Conservation (phyloP, 345 rosid genomes). For the Populus ilicifolia region DNA sequence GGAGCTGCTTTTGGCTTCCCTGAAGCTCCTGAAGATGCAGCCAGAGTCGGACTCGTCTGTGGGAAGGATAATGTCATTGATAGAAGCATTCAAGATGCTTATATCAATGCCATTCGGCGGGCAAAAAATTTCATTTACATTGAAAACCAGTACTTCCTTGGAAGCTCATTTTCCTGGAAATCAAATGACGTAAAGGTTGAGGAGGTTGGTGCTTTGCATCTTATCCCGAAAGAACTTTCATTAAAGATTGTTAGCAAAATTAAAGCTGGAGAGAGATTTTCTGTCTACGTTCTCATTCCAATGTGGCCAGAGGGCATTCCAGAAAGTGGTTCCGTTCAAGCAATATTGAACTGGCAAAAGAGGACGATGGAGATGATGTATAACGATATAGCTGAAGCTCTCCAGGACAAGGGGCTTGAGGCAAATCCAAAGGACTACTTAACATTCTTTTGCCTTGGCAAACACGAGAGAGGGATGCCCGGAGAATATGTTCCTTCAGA, state of each 20-base stretch:
- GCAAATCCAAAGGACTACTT: constrained; percentile 45
- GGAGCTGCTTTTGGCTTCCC: constrained; percentile 47
- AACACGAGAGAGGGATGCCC: constrained; percentile 29
- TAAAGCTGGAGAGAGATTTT: constrained; percentile 44
- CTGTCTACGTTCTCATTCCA: constrained; percentile 42
- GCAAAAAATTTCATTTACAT: constrained; percentile 47
- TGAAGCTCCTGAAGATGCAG: constrained; percentile 30
- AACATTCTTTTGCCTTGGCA: constrained; percentile 52
- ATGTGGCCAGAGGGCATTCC: constrained; percentile 66
- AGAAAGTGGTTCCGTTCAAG: constrained; percentile 46
- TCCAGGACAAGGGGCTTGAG: constrained; percentile 32
- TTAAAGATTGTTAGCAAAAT: constrained; percentile 46
- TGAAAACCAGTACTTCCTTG: constrained; percentile 48
- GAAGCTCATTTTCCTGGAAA: constrained; percentile 46
- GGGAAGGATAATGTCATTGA: constrained; percentile 37
- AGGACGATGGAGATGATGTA: constrained; percentile 61
- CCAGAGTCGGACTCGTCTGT: constrained; percentile 31
- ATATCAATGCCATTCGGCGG: constrained; percentile 44
- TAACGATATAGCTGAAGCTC: constrained; percentile 35
- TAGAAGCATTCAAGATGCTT: constrained; percentile 50
- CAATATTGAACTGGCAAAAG: constrained; percentile 49
- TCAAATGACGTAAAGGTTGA: constrained; percentile 14
- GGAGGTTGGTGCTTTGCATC: constrained; percentile 36
- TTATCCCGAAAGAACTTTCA: constrained; percentile 48
- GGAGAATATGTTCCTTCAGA: constrained; percentile 36